Base-by-base conservation (phyloP, 1,284 basidiomycete species). In the Malassezia nana region DNA sequence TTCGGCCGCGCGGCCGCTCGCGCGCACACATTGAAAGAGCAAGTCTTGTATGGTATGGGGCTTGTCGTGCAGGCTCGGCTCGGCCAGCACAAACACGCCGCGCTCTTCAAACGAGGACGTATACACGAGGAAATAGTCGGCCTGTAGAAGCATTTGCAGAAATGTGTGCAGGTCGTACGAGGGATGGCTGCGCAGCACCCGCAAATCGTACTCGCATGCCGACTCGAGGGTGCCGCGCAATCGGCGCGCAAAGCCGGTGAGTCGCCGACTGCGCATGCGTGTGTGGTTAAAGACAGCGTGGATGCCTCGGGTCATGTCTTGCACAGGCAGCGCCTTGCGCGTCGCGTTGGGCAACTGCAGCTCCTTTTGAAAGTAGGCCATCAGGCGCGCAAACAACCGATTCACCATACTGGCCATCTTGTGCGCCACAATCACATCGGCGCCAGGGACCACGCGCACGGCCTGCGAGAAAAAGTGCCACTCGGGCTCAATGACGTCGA, bases 391-490 rank as follows among this genome's bases (percentile, higher is more conserved):
- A 83, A 63, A 87, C 15, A 74, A 62, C 44, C 70, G 67, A 55
- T 72, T 74, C 51, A 72, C 69, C 58, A 74, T 61, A 30, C 57
- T 52, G 1, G 67, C 68, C 46, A 67, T 68, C 54, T 65, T 67
- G 47, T 61, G 65, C 28, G 91, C 92, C 5, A 99, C 90, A 13
- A 95, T 79, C 52, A 86, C 78, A 38, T 94, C 90, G 24, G 90
- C 94, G 10, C 89, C 89, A 20, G 84, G 80, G 20, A 91, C 85
- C 33, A 85, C 87, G 72, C 90, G 80, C 48, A 89, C 89, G 39
- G 95, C 89, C 69, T 89, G 87, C 65, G 88, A 89, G 74, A 98
- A 84, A 39, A 94, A 94, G 38, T 85, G 84, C 88, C 91, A 95
- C 66, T 98, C 91, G 20, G 86, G 85, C 74, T 99, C 94, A 28